phyloP scores from a whole-genome alignment of 305 asterid species.

The Caryopteris hybrid region DNA sequence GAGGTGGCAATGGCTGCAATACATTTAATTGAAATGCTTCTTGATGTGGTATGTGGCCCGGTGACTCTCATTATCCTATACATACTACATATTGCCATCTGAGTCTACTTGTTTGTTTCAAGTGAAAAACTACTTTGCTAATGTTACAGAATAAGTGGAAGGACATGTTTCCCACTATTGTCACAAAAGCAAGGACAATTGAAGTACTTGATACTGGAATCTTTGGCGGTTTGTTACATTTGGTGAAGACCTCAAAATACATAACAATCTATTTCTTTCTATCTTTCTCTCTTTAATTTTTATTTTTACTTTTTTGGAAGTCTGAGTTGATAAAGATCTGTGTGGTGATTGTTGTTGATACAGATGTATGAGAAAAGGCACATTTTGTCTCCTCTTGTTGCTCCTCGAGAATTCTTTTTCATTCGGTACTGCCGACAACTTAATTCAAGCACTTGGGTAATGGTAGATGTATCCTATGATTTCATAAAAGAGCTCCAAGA shows the following conservation, averaged over 20 bases:
- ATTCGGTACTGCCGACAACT: constrained; percentile 56
- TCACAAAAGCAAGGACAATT: constrained; percentile 40
- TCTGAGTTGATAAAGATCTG: neutral
- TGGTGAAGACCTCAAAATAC: constrained; percentile 36
- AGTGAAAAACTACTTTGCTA: neutral
- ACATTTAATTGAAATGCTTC: constrained; percentile 48
- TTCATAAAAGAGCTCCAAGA: constrained; percentile 34
- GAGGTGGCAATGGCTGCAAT: constrained; percentile 47
- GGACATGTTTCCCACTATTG: constrained; percentile 57
- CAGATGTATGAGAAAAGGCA: constrained; percentile 71
- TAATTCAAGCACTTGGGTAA: constrained; percentile 44
- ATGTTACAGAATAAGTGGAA: constrained; percentile 54
- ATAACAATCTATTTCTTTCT: neutral
- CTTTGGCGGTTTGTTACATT: constrained; percentile 41
- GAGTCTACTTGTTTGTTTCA: neutral
- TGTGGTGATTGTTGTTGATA: neutral
- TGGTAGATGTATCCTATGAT: constrained; percentile 59
- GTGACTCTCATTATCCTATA: neutral
- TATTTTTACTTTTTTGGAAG: neutral
- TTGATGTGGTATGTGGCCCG: constrained; percentile 43
- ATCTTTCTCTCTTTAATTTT: no score
- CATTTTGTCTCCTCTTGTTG: constrained; percentile 67
- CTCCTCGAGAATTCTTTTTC: constrained; percentile 60
- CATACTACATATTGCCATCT: neutral
- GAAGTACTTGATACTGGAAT: constrained; percentile 43